A percentile compares a stretch with the other conserved stretches of the same genome.
Evolutionary conservation across 1,284 basidiomycete genomes (phyloP).

Genomic region (Ganoderma leucocontextum): DNA sequence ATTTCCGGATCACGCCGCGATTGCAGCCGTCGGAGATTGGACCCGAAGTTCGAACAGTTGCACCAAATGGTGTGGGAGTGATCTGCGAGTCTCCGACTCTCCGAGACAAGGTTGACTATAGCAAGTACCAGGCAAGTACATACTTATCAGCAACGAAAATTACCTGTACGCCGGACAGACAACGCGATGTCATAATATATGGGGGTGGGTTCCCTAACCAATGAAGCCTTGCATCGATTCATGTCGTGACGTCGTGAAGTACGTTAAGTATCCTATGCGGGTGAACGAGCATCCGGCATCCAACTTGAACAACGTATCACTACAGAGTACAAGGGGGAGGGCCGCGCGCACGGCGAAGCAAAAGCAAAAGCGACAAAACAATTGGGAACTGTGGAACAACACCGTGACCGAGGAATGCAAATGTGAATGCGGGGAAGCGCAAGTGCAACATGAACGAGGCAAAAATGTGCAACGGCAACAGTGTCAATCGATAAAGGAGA

Average conservation of each 20-base stretch:
- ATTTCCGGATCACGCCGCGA: background rate
- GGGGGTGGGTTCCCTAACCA: slow-evolving; percentile 29
- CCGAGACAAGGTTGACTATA: background rate
- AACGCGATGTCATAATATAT: background rate
- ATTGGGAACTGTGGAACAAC: slow-evolving; percentile 24
- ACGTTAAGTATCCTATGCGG: background rate
- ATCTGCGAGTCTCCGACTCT: background rate
- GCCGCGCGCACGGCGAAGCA: slow-evolving; percentile 32
- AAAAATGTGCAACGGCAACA: slow-evolving; percentile 9
- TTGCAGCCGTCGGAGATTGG: background rate
- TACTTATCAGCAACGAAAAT: background rate
- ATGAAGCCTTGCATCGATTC: slow-evolving; percentile 31
- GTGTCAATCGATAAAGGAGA: background rate
- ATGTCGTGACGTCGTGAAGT: slow-evolving; percentile 21
- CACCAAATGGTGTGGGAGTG: background rate
- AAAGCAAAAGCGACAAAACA: slow-evolving; percentile 33
- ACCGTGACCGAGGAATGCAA: slow-evolving; percentile 19
- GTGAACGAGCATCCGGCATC: background rate
- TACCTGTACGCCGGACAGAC: background rate
- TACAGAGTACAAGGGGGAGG: slow-evolving; percentile 28
- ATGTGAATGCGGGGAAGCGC: slow-evolving; percentile 13
- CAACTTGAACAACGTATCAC: background rate
- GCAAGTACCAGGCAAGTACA: too few species aligned
- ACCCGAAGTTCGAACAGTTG: background rate
- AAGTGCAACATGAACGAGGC: slow-evolving; percentile 21